Evolutionary conservation across 306 rosid genomes (phyloP).

Genomic region (Ochetophila trinervis): DNA sequence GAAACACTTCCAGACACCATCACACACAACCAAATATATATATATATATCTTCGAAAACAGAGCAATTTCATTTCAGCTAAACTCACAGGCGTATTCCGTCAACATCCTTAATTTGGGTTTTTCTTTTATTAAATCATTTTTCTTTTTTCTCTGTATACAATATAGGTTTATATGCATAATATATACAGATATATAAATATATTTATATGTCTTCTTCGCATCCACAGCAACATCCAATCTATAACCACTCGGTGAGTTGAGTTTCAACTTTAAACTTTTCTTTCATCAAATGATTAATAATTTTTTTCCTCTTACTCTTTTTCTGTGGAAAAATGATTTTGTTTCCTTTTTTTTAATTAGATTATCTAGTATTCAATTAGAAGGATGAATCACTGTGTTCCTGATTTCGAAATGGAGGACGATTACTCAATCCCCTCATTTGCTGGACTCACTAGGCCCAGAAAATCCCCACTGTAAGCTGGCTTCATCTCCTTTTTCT

Average conservation of each 20-base stretch:
- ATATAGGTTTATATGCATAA: not conserved
- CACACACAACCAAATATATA: no score
- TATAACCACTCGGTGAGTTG: not conserved
- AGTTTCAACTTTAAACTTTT: not conserved
- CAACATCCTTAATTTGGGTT: no score
- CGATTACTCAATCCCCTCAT: constrained; percentile 32
- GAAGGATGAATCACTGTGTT: constrained; percentile 60
- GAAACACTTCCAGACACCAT: no score
- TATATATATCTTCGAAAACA: no score
- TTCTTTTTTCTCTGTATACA: no score
- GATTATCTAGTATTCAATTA: not conserved
- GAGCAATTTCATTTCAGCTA: no score
- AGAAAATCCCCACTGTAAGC: constrained; percentile 51
- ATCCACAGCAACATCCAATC: not conserved
- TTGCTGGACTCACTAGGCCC: constrained; percentile 30
- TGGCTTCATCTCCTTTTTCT: not conserved
- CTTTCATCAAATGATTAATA: not conserved
- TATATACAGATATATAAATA: not conserved
- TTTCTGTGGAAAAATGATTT: not conserved
- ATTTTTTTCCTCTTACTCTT: not conserved
- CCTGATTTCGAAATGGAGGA: constrained; percentile 64
- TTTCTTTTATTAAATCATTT: no score
- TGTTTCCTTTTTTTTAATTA: not conserved
- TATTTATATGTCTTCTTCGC: not conserved
- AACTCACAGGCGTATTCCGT: no score